Percentiles rank a stretch among this genome's conserved stretches.
Conservation (phyloP, 75 land plant genomes). For the Larix kaempferi region DNA sequence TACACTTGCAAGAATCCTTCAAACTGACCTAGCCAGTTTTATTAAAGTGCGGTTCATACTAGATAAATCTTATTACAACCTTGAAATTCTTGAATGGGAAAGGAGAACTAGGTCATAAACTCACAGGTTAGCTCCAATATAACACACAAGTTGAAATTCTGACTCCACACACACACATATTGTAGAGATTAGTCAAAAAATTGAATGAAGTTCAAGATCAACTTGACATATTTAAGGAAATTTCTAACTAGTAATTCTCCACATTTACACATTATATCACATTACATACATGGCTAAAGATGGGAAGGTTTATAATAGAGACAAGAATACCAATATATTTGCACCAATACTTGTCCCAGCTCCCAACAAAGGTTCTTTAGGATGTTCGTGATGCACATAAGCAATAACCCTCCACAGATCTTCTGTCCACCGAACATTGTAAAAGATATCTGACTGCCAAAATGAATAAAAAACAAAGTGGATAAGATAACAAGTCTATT, state of each 20-base stretch:
- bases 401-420: slow-evolving; percentile 67
- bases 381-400: slow-evolving; percentile 65
- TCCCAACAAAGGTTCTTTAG: slow-evolving; percentile 68
- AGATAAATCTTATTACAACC: no score
- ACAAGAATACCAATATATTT: slow-evolving; percentile 72
- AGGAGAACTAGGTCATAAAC: no score
- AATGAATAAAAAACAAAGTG: not conserved
- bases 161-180: no score
- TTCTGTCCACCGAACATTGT: slow-evolving; percentile 99
- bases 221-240: not conserved
- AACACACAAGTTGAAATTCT: no score
- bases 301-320: not conserved
- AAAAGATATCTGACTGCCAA: slow-evolving; percentile 87
- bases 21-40: no score
- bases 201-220: not conserved
- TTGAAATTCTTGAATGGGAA: no score
- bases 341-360: slow-evolving; percentile 98
- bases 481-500: no score
- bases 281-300: not conserved
- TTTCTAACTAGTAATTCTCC: not conserved
- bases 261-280: not conserved
- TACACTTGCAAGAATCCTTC: no score
- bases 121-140: no score
- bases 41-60: no score
- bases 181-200: not conserved